Conservation (phyloP, 768 basidiomycete species). For the Dioszegia aurantiaca region DNA sequence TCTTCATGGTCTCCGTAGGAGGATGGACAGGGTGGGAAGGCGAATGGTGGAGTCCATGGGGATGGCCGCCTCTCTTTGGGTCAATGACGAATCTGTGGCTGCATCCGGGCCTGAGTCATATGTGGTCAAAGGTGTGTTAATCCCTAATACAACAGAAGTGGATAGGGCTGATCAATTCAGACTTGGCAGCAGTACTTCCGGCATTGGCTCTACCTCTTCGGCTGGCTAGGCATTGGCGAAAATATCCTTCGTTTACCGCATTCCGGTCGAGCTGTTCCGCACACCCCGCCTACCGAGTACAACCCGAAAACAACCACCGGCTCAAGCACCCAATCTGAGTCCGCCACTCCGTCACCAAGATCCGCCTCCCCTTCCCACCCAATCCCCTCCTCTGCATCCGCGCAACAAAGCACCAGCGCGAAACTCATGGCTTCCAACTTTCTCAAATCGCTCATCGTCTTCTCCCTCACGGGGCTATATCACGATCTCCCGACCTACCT, state of each 20-base stretch:
- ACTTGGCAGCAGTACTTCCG: conserved; percentile 40
- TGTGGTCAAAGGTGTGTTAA: conserved; percentile 41
- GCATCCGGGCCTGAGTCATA: conserved; percentile 35
- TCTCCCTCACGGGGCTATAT: conserved; percentile 31
- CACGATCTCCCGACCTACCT: conserved; percentile 33
- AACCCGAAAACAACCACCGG: conserved; percentile 9
- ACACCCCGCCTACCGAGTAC: conserved; percentile 14
- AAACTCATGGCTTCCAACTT: conserved; percentile 26
- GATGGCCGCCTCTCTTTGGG: conserved; percentile 42
- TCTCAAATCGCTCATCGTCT: conserved; percentile 41
- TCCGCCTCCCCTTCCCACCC: conserved; percentile 30
- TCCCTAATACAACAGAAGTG: not conserved
- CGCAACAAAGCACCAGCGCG: not conserved
- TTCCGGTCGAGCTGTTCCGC: conserved; percentile 21
- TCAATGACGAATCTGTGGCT: conserved; percentile 29
- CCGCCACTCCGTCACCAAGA: conserved; percentile 12
- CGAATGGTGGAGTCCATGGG: conserved; percentile 39
- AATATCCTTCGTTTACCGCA: conserved; percentile 36
- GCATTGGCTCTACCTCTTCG: conserved; percentile 33
- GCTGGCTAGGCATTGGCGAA: conserved; percentile 42
- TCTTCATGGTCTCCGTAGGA: conserved; percentile 24
- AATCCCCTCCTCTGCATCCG: conserved; percentile 15
- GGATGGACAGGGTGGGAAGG: conserved; percentile 35
- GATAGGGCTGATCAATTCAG: conserved; percentile 22
- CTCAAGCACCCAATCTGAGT: not conserved